Evolutionary conservation across 176 grass and related monocot genomes (phyloP), one percentile per base, ranked within the genome.

Genomic region (Aegilops speltoides): DNA sequence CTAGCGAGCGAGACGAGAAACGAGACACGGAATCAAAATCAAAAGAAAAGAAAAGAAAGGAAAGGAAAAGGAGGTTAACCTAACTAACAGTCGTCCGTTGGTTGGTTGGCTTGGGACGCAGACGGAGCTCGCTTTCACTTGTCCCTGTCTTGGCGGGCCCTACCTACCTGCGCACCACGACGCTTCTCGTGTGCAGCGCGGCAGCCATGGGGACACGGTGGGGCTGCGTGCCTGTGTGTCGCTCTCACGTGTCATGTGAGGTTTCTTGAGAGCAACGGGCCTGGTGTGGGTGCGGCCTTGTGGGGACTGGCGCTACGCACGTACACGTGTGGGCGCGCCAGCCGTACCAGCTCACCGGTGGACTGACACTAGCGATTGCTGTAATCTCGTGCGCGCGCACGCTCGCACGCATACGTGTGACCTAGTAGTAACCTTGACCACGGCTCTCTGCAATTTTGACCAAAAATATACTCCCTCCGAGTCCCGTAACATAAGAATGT

Each of bases 41-140:
- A 12, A 4, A 7, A 2, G 1, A 4, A 5, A 13, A 26, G 32
- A 22, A 68, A 13, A 40, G 0, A 24, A 23, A 37, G 11, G 3
- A 33, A 10, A 16, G 3, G 5, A 15, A 65, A 22, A 37, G 4
- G 8, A 22, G 71, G 13, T 17, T 45, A 73, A 59, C 34, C 33
- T 70, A 70, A 37, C 33, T 22, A 73, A 8, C 8, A 52, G 43
- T 50, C 72, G 14, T 10, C 10, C 1, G 43, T 19, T 7, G 2
- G 62, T 38, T 65, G 24, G 38, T 7, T 4, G 29, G 20, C 2
- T 64, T 38, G 52, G 66, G 83, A 85, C 62, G 16, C 50, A n/a
- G 88, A 87, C 93, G 86, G 89, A 64, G 81, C 23, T 38, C 60
- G 10, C 77, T 83, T 73, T 93, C 89, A 57, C 61, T 66, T 17